Percentiles rank a stretch among this genome's conserved stretches.
phyloP scores from a whole-genome alignment of 495 filamentous ascomycete genomes.

The Annulohypoxylon maeteangense region DNA sequence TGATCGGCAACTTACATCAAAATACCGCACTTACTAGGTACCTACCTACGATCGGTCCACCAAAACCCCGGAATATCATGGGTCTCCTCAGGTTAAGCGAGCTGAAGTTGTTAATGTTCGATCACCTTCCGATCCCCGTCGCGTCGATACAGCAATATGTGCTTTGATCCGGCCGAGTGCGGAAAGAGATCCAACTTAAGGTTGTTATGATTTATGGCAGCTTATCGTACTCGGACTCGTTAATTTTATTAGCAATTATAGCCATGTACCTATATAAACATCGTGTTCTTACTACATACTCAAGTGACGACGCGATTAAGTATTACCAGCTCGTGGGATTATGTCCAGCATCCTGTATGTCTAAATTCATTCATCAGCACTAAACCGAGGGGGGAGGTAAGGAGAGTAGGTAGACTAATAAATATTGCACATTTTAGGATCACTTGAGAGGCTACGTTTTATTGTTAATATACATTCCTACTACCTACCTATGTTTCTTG shows the following conservation, averaged over 20 bases:
- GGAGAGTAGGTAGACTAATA: background rate
- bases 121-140: background rate
- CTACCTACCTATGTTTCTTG: background rate
- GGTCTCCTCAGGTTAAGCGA: background rate
- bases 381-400: background rate
- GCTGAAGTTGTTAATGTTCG: background rate
- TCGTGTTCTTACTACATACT: background rate
- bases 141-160: background rate
- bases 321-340: background rate
- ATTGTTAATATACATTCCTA: background rate
- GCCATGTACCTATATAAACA: background rate
- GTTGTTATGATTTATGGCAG: background rate
- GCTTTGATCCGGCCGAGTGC: background rate
- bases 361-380: background rate
- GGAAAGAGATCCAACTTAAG: background rate
- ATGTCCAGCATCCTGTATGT: background rate
- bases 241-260: background rate
- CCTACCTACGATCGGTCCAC: background rate
- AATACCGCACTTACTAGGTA: slow-evolving; percentile 1
- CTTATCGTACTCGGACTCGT: background rate
- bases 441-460: background rate
- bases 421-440: background rate
- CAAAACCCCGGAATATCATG: background rate
- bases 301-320: background rate
- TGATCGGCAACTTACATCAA: background rate